These are phyloP conservation scores for Sanghuangporus weigelae DNA, from an alignment of 1,284 basidiomycete genomes.

Conservation along the genomic window DNA sequence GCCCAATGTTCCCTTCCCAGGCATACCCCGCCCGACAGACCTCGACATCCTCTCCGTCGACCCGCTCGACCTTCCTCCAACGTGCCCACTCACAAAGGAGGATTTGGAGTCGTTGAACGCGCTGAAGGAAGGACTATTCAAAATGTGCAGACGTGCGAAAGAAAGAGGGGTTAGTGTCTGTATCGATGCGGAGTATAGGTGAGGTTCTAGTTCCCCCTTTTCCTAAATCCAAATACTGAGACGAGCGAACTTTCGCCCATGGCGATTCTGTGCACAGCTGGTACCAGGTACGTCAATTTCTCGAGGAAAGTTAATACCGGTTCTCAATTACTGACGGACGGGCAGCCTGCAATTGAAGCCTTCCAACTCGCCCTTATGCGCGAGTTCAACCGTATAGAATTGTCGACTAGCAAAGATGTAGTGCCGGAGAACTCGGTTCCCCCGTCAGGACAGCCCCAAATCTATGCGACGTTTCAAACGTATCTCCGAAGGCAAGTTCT, in stretches of 20 bases:
- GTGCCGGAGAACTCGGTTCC: slow-evolving; percentile 11
- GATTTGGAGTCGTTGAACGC: slow-evolving; percentile 59
- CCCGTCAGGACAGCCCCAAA: slow-evolving; percentile 47
- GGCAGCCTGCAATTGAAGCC: slow-evolving; percentile 76
- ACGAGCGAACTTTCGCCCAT: neutral
- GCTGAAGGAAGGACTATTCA: slow-evolving; percentile 53
- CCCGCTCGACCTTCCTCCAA: slow-evolving; percentile 7
- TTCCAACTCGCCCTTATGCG: slow-evolving; percentile 70
- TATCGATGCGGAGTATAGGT: slow-evolving; percentile 82
- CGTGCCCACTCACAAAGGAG: slow-evolving; percentile 34
- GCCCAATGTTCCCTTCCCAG: slow-evolving; percentile 54
- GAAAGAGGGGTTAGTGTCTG: slow-evolving; percentile 60
- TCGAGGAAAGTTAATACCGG: neutral
- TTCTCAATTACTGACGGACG: neutral
- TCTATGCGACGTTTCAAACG: slow-evolving; percentile 83
- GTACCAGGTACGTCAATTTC: slow-evolving; percentile 46
- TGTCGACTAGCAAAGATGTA: slow-evolving; percentile 1
- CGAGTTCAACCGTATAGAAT: slow-evolving; percentile 61
- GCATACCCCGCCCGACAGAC: slow-evolving; percentile 46
- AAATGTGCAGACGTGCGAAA: slow-evolving; percentile 57
- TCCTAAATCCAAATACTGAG: neutral
- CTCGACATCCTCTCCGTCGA: slow-evolving; percentile 38
- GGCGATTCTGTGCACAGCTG: slow-evolving; percentile 36
- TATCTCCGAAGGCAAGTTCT: slow-evolving; percentile 64
- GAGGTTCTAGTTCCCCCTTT: slow-evolving; percentile 19